Conservation (phyloP, 1,139 yeast species). For the Starmera stellimalicola region DNA sequence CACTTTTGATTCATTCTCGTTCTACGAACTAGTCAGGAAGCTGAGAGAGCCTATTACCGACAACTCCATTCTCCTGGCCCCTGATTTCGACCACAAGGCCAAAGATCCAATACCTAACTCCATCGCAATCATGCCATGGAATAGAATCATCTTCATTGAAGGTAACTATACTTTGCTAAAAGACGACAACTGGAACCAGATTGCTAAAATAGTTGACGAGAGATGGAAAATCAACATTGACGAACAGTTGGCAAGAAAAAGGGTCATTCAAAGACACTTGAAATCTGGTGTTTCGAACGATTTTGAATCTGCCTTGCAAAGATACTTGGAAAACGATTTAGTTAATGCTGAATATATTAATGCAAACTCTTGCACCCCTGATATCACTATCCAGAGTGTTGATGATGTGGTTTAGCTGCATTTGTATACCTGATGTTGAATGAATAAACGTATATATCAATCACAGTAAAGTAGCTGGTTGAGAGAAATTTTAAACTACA, state of each 20-base stretch:
- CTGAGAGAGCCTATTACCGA: slow-evolving; percentile 2
- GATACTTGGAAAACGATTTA: slow-evolving; percentile 53
- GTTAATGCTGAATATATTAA: slow-evolving; percentile 45
- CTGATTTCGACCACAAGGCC: slow-evolving; percentile 31
- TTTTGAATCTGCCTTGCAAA: slow-evolving; percentile 37
- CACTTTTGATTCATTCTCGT: slow-evolving; percentile 46
- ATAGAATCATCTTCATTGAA: slow-evolving; percentile 48
- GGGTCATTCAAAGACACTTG: slow-evolving; percentile 54
- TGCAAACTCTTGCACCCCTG: slow-evolving; percentile 26
- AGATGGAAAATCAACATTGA: slow-evolving; percentile 34
- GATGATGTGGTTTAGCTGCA: no score
- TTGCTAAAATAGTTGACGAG: slow-evolving; percentile 7
- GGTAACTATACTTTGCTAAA: slow-evolving; percentile 21
- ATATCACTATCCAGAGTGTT: slow-evolving; percentile 15
- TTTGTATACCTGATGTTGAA: no score
- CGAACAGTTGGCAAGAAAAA: slow-evolving; percentile 27
- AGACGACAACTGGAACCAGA: slow-evolving; percentile 6
- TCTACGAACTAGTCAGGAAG: slow-evolving; percentile 1
- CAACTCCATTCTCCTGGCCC: slow-evolving; percentile 3
- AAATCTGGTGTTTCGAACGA: slow-evolving; percentile 43
- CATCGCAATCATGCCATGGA: slow-evolving; percentile 31
- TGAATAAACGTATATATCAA: no score
- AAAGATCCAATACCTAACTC: slow-evolving; percentile 58
- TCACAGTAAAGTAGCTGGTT: no score
- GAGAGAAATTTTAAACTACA: no score